Evolutionary conservation across 495 filamentous ascomycete species (phyloP), one percentile per base, ranked within the genome.

Genomic region (Penicillium daleae): DNA sequence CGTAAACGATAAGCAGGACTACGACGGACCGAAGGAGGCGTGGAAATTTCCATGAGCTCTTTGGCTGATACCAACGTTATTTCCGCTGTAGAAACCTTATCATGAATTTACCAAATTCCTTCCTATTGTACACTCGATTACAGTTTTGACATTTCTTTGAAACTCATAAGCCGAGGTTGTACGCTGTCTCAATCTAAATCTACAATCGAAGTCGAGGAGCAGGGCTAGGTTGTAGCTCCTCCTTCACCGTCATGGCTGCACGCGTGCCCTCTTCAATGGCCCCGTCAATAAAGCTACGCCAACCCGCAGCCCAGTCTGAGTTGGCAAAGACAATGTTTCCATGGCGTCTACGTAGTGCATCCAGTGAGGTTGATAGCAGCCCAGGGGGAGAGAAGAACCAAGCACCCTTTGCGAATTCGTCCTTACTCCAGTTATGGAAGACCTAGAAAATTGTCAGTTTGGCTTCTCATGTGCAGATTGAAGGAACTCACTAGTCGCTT

Each of bases 231-330:
- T 50, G 52, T 21, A 70, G 52, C 17, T 67, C 68, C 19, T 70
- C 65, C n/a, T 51, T 65, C 6, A 67, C 42, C 5, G 57, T 60
- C 51, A 61, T 63, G 6, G 68, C 68, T 7, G 65, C 68, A 13
- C 68, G 57, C 1, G 68, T 66, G 2, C 71, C 71, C 42, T 71
- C 67, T 42, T 76, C 73, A 57, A 76, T 71, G 21, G 73, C 73
- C 26, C 73, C 73, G 53, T 76, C 73, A 58, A 74, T 73, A 29
- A 73, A 76, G 26, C 71, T 64, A 15, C 68, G 66, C 73, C 73
- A 76, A 0, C 71, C 73, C 42, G 66, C 42, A 9, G 71, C 70
- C 74, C 74, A 76, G 55, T 76, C 74, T 4, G 68, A 64, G 37
- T 65, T 74, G 4, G 71, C 71, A 61, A 76, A 71, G 3, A 67